Percentiles rank a stretch among this genome's conserved stretches.
phyloP scores from a whole-genome alignment of 768 basidiomycete genomes.

The Tulasnella calospora region DNA sequence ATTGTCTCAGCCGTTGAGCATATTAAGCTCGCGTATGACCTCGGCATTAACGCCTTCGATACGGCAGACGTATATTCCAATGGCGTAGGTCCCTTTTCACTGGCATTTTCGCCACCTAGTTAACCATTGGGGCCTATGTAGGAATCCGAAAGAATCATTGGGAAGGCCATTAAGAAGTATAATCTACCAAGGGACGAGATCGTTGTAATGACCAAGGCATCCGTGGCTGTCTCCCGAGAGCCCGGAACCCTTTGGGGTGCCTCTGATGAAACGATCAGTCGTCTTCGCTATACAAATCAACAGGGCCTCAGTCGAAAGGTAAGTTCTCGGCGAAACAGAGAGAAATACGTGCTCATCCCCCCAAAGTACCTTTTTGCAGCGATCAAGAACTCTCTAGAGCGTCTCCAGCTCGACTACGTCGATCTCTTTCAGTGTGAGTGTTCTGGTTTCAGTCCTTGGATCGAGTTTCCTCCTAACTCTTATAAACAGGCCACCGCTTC shows the following conservation, averaged over 20 bases:
- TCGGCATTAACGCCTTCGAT: conserved; percentile 33
- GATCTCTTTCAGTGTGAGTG: conserved; percentile 45
- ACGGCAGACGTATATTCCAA: conserved; percentile 51
- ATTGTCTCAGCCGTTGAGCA: neutral
- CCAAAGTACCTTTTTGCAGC: conserved; percentile 48
- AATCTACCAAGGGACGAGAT: neutral
- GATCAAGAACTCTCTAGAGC: conserved; percentile 41
- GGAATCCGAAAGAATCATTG: neutral
- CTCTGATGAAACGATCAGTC: neutral
- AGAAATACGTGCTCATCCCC: neutral
- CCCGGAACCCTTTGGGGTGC: neutral
- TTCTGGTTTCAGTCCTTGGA: conserved; percentile 12
- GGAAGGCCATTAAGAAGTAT: neutral
- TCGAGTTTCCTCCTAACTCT: neutral
- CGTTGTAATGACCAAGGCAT: neutral
- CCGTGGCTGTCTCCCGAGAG: neutral
- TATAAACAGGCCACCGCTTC: conserved; percentile 45
- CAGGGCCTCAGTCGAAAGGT: conserved; percentile 11
- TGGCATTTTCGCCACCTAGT: conserved; percentile 36
- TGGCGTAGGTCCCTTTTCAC: conserved; percentile 37
- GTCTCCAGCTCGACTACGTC: conserved; percentile 45
- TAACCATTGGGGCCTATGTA: too few relatives aligned
- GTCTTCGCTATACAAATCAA: neutral
- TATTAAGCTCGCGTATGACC: conserved; percentile 24
- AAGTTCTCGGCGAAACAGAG: neutral